These are phyloP conservation scores for Diatrype stigma DNA, from an alignment of 2,329 filamentous ascomycete genomes.

Conservation along the genomic window DNA sequence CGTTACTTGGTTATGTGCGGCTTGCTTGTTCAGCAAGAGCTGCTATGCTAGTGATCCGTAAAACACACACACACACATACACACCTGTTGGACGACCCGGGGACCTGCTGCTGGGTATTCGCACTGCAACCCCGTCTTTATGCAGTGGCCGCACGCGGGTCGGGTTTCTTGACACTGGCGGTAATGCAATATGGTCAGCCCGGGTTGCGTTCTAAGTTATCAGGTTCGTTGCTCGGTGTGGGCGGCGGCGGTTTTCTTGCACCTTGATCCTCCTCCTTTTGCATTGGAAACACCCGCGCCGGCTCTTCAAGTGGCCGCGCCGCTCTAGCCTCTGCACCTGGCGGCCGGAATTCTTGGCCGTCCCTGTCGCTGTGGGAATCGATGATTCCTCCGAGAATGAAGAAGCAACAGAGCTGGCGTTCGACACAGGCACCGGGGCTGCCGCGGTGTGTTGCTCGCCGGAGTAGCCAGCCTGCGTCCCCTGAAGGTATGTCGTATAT, in stretches of 20 bases:
- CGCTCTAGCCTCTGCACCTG: slow-evolving; percentile 46
- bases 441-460: slow-evolving; percentile 11
- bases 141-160: slow-evolving; percentile 59
- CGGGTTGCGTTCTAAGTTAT: too few species aligned
- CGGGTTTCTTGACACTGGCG: slow-evolving; percentile 60
- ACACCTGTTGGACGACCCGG: slow-evolving; percentile 47
- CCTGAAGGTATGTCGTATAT: slow-evolving; percentile 15
- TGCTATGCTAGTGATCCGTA: too few species aligned
- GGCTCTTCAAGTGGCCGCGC: slow-evolving; percentile 62
- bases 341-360: slow-evolving; percentile 12
- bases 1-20: slow-evolving; percentile 1
- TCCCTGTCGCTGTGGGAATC: slow-evolving; percentile 6
- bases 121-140: slow-evolving; percentile 58
- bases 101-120: slow-evolving; percentile 52
- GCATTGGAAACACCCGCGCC: slow-evolving; percentile 63
- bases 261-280: slow-evolving; percentile 64
- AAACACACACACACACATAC: slow-evolving; percentile 11
- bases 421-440: slow-evolving; percentile 10
- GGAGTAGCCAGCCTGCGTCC: slow-evolving; percentile 2
- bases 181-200: too few species aligned
- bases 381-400: too few species aligned
- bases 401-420: slow-evolving; percentile 8
- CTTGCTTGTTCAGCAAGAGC: slow-evolving; percentile 7
- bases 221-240: too few species aligned
- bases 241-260: slow-evolving; percentile 5